Base-by-base conservation (phyloP, 768 basidiomycete species). In the Exsudoporus frostii region DNA sequence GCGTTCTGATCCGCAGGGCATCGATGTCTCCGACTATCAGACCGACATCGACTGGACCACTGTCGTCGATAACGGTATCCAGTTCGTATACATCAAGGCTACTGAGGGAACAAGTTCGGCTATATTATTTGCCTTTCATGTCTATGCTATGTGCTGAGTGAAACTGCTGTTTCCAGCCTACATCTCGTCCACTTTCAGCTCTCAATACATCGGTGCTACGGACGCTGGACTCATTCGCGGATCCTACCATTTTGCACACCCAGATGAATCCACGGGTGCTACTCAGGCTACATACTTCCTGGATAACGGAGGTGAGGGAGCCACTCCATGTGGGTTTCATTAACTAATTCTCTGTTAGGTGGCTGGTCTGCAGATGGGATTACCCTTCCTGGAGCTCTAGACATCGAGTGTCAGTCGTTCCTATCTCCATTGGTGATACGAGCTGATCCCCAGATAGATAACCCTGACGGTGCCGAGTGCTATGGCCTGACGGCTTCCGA, bases 71-170 rank as follows among this genome's bases (percentile, higher is more conserved):
- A 79, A 79, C 54, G 84, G 81, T 4, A 64, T 84, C 30, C 51
- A 70, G 13, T 86, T 84, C 58, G 80, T 71, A 3, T 86, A 76
- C 61, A 85, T 86, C 76, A 86, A 86, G 63, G 85, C 84, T 9
- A 86, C 84, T 3, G 84, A 86, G 63, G 79, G 79, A 9, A 82
- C 74, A n/a, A 62, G 81, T 82, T 40, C 45, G 51, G 72, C 60
- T 8, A 44, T 50, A 30, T 20, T 7, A 6, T 34, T 46, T 48
- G 0, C 32, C 15, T 44, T 9, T 48, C 5, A 33, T 11, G 39
- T 42, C 30, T 6, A 2, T 37, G 8, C 30, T 6, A 2, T 37
- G 8, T 36, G 25, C 46, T 55, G 15, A 59, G 15, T 30, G 17
- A 30, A 8, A 5, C n/a, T 15, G 4, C 17, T 22, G 17, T n/a